phyloP scores from a whole-genome alignment of 2,329 filamentous ascomycete species.

The Pseudomassariella vexata region DNA sequence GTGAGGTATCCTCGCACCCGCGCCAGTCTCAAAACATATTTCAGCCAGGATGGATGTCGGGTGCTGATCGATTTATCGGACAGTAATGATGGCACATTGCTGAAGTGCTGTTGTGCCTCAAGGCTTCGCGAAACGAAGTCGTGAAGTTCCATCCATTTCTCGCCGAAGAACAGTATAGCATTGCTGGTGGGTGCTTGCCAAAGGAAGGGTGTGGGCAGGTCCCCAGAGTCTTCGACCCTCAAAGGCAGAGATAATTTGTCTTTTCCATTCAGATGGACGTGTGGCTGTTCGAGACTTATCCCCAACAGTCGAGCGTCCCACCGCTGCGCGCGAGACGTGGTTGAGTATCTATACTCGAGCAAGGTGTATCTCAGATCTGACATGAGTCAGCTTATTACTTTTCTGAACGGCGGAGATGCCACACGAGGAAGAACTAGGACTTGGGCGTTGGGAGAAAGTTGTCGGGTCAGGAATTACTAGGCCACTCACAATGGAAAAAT shows the following conservation, averaged over 20 bases:
- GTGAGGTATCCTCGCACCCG: conserved; percentile 71
- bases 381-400: neutral
- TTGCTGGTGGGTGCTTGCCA: conserved; percentile 84
- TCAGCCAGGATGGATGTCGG: conserved; percentile 24
- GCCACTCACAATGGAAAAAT: conserved; percentile 74
- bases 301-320: conserved; percentile 60
- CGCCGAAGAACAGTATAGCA: conserved; percentile 75
- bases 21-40: conserved; percentile 72
- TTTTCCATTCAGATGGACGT: conserved; percentile 55
- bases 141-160: conserved; percentile 83
- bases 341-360: conserved; percentile 72
- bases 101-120: conserved; percentile 30
- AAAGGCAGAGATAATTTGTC: conserved; percentile 42
- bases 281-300: conserved; percentile 72
- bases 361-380: conserved; percentile 69
- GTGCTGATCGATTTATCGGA: conserved; percentile 39
- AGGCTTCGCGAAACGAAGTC: conserved; percentile 66
- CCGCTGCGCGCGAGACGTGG: conserved; percentile 32
- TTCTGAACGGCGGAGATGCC: neutral
- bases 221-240: conserved; percentile 19
- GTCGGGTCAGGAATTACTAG: neutral
- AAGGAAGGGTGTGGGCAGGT: conserved; percentile 56
- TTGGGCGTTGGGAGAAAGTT: too few relatives aligned
- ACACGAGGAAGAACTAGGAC: too few relatives aligned
- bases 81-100: conserved; percentile 32